These are phyloP conservation scores for Aspergillus biplanus DNA, from an alignment of 495 filamentous ascomycete genomes.

Conservation along the genomic window DNA sequence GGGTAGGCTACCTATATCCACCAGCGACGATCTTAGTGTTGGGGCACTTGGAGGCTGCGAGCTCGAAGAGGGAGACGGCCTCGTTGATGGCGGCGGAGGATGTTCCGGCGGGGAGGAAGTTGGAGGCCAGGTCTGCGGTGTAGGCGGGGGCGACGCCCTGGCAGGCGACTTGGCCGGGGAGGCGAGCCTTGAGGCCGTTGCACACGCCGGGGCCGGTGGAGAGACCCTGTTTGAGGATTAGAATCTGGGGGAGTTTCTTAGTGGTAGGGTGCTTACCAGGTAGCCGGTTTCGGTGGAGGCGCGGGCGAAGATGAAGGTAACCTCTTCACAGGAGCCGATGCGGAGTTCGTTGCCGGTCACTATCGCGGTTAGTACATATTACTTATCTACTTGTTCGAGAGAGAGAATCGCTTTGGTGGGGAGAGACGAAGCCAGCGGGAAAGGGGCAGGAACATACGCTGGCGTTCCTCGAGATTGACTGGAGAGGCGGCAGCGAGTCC, in stretches of 20 bases:
- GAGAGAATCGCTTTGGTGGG: too few species aligned
- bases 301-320: slow-evolving; percentile 59
- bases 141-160: slow-evolving; percentile 41
- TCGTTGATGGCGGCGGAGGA: slow-evolving; percentile 41
- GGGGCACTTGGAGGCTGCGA: slow-evolving; percentile 50
- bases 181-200: slow-evolving; percentile 34
- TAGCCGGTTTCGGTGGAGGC: slow-evolving; percentile 55
- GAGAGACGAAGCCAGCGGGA: too few species aligned
- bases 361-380: too few species aligned
- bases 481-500: slow-evolving; percentile 10
- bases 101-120: slow-evolving; percentile 32
- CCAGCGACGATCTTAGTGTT: slow-evolving; percentile 57
- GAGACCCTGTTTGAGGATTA: slow-evolving; percentile 32
- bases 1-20: slow-evolving; percentile 48
- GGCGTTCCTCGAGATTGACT: slow-evolving; percentile 11
- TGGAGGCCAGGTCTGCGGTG: slow-evolving; percentile 28
- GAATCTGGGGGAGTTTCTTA: not conserved
- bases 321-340: slow-evolving; percentile 43
- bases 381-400: too few species aligned
- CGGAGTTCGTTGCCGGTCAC: slow-evolving; percentile 43
- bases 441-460: slow-evolving; percentile 2
- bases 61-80: slow-evolving; percentile 36
- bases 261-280: slow-evolving; percentile 37
- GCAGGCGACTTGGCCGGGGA: slow-evolving; percentile 31
- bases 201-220: slow-evolving; percentile 46